Conservation (phyloP, 768 basidiomycete genomes). For the Leccinum truebloodii region DNA sequence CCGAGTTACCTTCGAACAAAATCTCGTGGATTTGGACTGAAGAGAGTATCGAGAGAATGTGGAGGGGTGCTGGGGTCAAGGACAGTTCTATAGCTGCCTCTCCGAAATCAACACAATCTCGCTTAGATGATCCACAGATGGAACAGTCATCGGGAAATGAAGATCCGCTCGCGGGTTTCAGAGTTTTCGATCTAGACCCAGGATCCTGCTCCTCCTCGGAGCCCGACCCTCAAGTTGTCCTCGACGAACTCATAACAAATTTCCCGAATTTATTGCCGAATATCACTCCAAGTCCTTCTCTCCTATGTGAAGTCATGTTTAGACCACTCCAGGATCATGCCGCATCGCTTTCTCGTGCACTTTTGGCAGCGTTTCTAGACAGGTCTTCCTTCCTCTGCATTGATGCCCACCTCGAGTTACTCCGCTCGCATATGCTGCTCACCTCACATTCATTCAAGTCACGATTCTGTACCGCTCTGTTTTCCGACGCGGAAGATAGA, state of each 20-base stretch:
- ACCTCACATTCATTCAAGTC: slow-evolving; percentile 72
- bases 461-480: slow-evolving; percentile 69
- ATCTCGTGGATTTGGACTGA: slow-evolving; percentile 50
- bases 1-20: slow-evolving; percentile 33
- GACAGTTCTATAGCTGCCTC: background rate
- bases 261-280: slow-evolving; percentile 65
- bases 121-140: background rate
- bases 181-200: slow-evolving; percentile 68
- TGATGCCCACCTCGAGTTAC: slow-evolving; percentile 61
- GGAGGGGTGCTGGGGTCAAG: slow-evolving; percentile 6
- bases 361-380: slow-evolving; percentile 67
- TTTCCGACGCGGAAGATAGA: slow-evolving; percentile 67
- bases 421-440: slow-evolving; percentile 76
- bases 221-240: slow-evolving; percentile 19
- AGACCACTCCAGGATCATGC: slow-evolving; percentile 61
- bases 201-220: slow-evolving; percentile 39
- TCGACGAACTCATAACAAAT: slow-evolving; percentile 50
- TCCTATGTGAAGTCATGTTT: slow-evolving; percentile 64
- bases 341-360: slow-evolving; percentile 61
- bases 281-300: slow-evolving; percentile 62
- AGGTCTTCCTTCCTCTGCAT: slow-evolving; percentile 66
- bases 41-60: slow-evolving; percentile 12
- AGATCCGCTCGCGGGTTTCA: slow-evolving; percentile 47
- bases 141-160: slow-evolving; percentile 15
- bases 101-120: background rate